Evolutionary conservation across 2,329 filamentous ascomycete genomes (phyloP).

Genomic region (Allantophomopsis cytisporea): DNA sequence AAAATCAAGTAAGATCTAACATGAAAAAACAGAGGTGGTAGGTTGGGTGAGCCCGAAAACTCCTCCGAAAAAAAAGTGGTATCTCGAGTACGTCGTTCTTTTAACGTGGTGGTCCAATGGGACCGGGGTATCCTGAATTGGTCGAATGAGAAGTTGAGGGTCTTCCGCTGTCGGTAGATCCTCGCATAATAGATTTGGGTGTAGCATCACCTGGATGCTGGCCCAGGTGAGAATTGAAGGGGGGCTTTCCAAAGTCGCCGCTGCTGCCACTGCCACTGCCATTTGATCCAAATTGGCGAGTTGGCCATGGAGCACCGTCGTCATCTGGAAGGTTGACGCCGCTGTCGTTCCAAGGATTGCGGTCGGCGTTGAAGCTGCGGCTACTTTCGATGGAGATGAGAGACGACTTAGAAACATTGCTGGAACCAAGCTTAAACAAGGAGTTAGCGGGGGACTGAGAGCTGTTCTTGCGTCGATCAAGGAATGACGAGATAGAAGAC

Average conservation of each 20-base stretch:
- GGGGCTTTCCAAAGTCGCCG: conserved; percentile 21
- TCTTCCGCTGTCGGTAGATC: conserved; percentile 81
- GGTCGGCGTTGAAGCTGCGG: conserved; percentile 77
- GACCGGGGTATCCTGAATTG: conserved; percentile 90
- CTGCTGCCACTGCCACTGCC: conserved; percentile 51
- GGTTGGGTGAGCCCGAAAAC: conserved; percentile 6
- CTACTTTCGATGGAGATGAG: conserved; percentile 93
- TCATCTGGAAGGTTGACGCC: conserved; percentile 90
- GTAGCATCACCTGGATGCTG: conserved; percentile 68
- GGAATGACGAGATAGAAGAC: conserved; percentile 88
- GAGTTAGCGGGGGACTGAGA: conserved; percentile 68
- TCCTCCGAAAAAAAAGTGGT: conserved; percentile 15
- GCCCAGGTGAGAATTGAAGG: conserved; percentile 19
- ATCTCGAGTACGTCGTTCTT: conserved; percentile 10
- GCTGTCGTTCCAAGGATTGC: conserved; percentile 97
- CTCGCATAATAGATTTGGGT: conserved; percentile 69
- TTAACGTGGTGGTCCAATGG: conserved; percentile 78
- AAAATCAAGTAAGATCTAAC: too few species aligned
- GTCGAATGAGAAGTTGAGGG: conserved; percentile 92
- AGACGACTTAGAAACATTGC: conserved; percentile 85
- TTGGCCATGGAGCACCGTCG: conserved; percentile 49
- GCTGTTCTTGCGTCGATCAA: conserved; percentile 90
- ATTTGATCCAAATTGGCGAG: conserved; percentile 46
- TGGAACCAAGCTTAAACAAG: conserved; percentile 85
- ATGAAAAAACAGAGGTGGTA: conserved; percentile 6